Evolutionary conservation across 257 asterid genomes (phyloP).

Genomic region (Solanum chmielewskii): DNA sequence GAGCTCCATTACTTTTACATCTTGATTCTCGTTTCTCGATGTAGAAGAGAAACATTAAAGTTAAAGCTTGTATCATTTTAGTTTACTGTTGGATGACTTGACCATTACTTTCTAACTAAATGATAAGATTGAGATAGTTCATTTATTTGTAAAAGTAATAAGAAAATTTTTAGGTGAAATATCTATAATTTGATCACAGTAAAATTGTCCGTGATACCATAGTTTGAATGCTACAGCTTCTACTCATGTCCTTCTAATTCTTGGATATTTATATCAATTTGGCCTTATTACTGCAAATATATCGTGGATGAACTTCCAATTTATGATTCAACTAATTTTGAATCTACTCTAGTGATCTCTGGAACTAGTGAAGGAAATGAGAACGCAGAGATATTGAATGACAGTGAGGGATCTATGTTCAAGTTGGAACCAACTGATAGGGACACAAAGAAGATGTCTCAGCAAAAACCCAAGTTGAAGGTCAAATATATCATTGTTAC

Average conservation of each 20-base stretch:
- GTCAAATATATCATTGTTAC: no score
- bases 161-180: not conserved
- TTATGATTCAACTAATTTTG: slow-evolving; percentile 89
- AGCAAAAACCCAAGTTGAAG: slow-evolving; percentile 1
- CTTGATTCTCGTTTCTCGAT: no score
- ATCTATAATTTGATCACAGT: not conserved
- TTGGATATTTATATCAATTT: not conserved
- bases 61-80: no score
- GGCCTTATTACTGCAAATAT: slow-evolving; percentile 38
- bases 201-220: not conserved
- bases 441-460: slow-evolving; percentile 36
- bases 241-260: not conserved
- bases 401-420: slow-evolving; percentile 1
- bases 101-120: not conserved
- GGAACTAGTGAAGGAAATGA: slow-evolving; percentile 10
- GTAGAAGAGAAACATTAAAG: no score
- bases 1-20: no score
- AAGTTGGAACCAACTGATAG: no score
- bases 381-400: slow-evolving; percentile 33
- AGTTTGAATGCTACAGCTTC: not conserved
- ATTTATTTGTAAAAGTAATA: not conserved
- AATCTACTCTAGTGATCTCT: slow-evolving; percentile 28
- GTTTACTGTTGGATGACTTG: not conserved
- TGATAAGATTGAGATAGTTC: not conserved
- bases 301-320: slow-evolving; percentile 74